Base-by-base conservation (phyloP, 106 monocot species). In the Apostasia ramifera region DNA sequence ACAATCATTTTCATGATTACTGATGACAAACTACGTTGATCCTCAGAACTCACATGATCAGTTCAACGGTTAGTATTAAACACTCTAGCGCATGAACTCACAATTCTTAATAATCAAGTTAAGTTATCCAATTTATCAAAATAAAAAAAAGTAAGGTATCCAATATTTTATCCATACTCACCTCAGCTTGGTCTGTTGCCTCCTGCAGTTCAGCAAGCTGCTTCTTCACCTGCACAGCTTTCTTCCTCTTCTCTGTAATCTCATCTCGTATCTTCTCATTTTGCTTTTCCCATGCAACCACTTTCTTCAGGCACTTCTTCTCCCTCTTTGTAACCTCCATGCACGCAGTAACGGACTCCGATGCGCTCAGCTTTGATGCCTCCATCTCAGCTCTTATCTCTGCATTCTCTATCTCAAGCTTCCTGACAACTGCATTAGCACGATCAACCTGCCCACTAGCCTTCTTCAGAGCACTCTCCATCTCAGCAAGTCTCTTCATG, bases 301-400 rank as follows among this genome's bases (percentile, higher is more conserved):
- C 57, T 74, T 70, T 84, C 83, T 98, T 98, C 55, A 85, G 51
- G 11, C 61, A 68, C 70, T 75, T 83, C 75, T 82, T 89, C 77
- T 92, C 92, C 75, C 81, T 80, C 77, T 72, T 92, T 0, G 77
- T 72, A 43, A 78, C 70, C 70, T 85, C 92, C 75, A 81, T 38
- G 48, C 82, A 80, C 1, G 71, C 72, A 54, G 9, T 70, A 6
- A 57, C 80, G 0, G 88, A 88, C 61, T 92, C 97, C 0, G 88
- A 78, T 0, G 85, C 88, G 45, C 84, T 92, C 64, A 92, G 72
- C 65, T 90, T 92, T 0, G 86, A 85, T 6, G 89, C 97, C 75
- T 87, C 92, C 90, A 98, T 85, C 81, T 92, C 92, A 0, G 97
- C 97, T 40, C 81, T 70, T n/a, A 98, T 87, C 79, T 92, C 97